phyloP scores from a whole-genome alignment of 352 stramenopile species.

The Phytophthora cryptogea region DNA sequence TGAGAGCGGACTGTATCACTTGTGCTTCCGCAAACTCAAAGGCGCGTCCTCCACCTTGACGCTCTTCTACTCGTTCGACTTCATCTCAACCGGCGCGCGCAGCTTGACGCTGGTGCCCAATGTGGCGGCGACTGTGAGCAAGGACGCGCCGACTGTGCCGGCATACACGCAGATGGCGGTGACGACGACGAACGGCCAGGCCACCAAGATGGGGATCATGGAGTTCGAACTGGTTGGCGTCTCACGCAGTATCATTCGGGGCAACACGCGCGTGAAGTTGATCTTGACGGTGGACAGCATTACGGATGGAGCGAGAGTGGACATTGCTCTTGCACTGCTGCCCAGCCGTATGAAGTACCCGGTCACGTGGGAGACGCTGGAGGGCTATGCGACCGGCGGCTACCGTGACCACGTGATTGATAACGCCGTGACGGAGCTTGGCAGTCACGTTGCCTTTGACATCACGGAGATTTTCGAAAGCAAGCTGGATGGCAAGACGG shows the following conservation, averaged over 20 bases:
- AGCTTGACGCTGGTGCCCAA: constrained; percentile 66
- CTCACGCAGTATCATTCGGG: constrained; percentile 62
- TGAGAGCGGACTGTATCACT: constrained; percentile 77
- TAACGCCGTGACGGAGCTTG: constrained; percentile 51
- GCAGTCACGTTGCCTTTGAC: constrained; percentile 75
- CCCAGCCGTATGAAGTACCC: constrained; percentile 56
- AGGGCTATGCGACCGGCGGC: constrained; percentile 35
- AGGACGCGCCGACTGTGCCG: constrained; percentile 43
- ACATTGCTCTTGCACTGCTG: constrained; percentile 55
- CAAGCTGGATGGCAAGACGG: constrained; percentile 49
- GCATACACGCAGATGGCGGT: constrained; percentile 67
- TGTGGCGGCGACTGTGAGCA: constrained; percentile 63
- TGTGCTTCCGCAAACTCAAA: constrained; percentile 76
- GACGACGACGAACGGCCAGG: constrained; percentile 42
- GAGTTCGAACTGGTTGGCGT: constrained; percentile 73
- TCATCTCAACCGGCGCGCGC: constrained; percentile 60
- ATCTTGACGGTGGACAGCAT: constrained; percentile 72
- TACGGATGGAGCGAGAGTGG: constrained; percentile 42
- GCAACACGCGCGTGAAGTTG: constrained; percentile 73
- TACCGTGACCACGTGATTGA: constrained; percentile 64
- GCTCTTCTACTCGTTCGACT: constrained; percentile 85
- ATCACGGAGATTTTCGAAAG: constrained; percentile 77
- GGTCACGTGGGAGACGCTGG: constrained; percentile 66
- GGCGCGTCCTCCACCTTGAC: constrained; percentile 57
- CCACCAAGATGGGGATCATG: constrained; percentile 65